These are phyloP conservation scores for Pleurotus pulmonarius DNA, from an alignment of 768 basidiomycete species.

Conservation along the genomic window DNA sequence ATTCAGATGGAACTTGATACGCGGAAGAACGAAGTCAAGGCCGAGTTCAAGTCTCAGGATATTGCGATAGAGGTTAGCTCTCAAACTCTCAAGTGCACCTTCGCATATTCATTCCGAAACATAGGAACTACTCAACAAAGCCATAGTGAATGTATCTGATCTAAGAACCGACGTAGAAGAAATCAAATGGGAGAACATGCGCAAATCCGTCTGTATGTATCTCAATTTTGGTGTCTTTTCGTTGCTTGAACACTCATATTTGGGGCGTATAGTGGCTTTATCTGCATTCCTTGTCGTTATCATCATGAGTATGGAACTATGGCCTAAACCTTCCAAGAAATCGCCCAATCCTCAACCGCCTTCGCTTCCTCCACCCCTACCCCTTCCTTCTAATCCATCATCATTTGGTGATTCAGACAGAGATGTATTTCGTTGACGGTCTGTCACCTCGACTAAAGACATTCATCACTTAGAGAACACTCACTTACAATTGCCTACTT, in stretches of 20 bases:
- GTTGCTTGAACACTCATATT: constrained; percentile 4
- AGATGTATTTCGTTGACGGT: no score
- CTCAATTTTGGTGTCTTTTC: neutral
- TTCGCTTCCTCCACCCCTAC: no score
- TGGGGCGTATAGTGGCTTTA: constrained; percentile 46
- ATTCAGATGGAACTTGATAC: constrained; percentile 97
- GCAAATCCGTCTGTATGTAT: constrained; percentile 69
- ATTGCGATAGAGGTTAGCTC: constrained; percentile 73
- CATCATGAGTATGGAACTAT: constrained; percentile 67
- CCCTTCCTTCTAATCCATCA: no score
- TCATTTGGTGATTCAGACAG: no score
- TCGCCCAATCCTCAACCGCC: constrained; percentile 22
- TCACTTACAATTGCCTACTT: no score
- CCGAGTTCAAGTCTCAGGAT: constrained; percentile 80
- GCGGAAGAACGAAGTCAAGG: constrained; percentile 85
- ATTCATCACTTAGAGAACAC: no score
- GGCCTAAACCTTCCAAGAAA: constrained; percentile 32
- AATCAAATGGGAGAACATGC: constrained; percentile 87
- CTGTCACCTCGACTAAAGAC: no score
- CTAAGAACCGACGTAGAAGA: constrained; percentile 80
- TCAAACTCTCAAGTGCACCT: neutral
- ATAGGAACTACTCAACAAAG: constrained; percentile 74
- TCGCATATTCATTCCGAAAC: neutral
- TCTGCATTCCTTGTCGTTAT: constrained; percentile 66
- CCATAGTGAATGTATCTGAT: constrained; percentile 71